Conservation (phyloP, 2,329 filamentous ascomycete genomes). For the Talaromyces rugulosus region DNA sequence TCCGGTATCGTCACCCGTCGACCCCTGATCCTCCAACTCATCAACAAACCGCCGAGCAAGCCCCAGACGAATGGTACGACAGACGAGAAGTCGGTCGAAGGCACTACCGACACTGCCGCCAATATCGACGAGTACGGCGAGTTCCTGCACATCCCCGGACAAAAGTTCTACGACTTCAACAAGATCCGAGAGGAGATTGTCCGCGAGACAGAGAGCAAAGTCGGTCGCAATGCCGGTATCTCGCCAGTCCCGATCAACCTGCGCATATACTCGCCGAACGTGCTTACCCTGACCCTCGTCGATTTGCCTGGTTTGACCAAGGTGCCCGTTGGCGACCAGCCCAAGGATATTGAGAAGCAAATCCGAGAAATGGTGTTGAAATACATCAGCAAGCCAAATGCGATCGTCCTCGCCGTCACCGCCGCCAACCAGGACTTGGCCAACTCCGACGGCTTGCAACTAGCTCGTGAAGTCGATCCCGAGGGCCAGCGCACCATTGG, state of each 20-base stretch:
- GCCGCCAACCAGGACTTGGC: conserved; percentile 96
- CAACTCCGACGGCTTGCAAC: conserved; percentile 95
- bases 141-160: conserved; percentile 93
- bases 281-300: conserved; percentile 92
- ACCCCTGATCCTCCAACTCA: conserved; percentile 93
- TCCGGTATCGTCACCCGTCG: conserved; percentile 95
- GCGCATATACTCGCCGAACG: conserved; percentile 96
- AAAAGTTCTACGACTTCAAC: conserved; percentile 97
- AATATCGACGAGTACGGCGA: conserved; percentile 98
- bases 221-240: conserved; percentile 92
- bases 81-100: conserved; percentile 55
- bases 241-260: conserved; percentile 96
- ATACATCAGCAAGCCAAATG: conserved; percentile 97
- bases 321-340: conserved; percentile 93
- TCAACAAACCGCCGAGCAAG: conserved; percentile 73
- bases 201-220: conserved; percentile 93
- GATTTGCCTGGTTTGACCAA: conserved; percentile 95
- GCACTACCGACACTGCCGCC: conserved; percentile 74
- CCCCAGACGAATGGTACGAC: conserved; percentile 67
- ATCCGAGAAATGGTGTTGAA: conserved; percentile 98
- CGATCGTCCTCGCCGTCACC: conserved; percentile 94
- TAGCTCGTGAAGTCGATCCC: conserved; percentile 93
- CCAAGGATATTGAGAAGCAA: conserved; percentile 92
- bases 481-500: conserved; percentile 97
- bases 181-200: conserved; percentile 98